Base-by-base conservation (phyloP, 2,329 filamentous ascomycete species). In the Chrysoporthe cubensis region DNA sequence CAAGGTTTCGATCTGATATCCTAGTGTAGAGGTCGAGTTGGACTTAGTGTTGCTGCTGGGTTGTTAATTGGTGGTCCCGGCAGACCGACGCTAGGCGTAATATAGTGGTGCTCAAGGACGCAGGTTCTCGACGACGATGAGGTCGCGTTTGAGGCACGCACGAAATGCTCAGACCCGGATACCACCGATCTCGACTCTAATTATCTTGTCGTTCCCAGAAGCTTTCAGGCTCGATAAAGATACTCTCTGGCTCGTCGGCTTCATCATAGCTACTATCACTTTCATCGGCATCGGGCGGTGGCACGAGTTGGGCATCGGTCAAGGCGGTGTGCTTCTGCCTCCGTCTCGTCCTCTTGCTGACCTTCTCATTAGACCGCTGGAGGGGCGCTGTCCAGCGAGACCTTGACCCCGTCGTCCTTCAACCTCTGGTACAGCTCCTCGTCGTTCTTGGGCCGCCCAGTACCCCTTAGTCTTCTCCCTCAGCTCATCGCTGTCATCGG, bases 381-480 rank as follows among this genome's bases (percentile, higher is more conserved):
- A 3, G 26, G 4, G 46, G 48, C 40, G 62, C 52, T 61, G 37
- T n/a, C 46, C 37, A 54, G 37, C 52, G 34, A 37, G 54, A 67
- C 44, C 18, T 56, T 64, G 56, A 67, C 56, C 37, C 66, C 66
- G 18, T 64, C 66, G 4, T 13, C 44, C 42, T 32, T n/a, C 37
- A 67, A 61, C 56, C 26, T 59, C 56, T 37, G 54, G 32, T 37
- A 56, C 40, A 64, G 54, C 61, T 64, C 61, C 44, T 54, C 44
- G 62, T 67, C 66, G 7, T 56, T 64, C 60, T 61, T 67, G 46
- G 66, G 61, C 66, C 9, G 54, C 46, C 66, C 61, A 67, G 52
- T 77, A 80, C 7, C 74, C 71, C 16, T 73, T 75, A 54, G 79
- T 76, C 9, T 75, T 73, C 26, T 69, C 69, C 58, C 73, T 74